Percentiles rank a stretch among this genome's conserved stretches.
These are phyloP conservation scores for Cytospora leucostoma DNA, from an alignment of 2,329 filamentous ascomycete species.

Conservation along the genomic window DNA sequence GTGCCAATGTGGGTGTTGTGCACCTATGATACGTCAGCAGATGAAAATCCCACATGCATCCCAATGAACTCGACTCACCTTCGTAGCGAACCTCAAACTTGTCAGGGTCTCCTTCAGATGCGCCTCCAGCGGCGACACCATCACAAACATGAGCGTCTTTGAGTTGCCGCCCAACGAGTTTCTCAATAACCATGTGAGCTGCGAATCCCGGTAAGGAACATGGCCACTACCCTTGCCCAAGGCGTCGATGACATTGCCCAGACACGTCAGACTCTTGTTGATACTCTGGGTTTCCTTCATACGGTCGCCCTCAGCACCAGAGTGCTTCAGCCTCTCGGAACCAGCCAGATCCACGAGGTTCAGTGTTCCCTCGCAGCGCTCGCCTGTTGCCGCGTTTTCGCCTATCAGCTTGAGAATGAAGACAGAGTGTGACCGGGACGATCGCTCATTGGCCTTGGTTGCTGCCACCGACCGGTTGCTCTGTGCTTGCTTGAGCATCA, in stretches of 20 bases:
- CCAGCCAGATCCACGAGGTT: constrained; percentile 96
- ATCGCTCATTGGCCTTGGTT: constrained; percentile 96
- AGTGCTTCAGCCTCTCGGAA: constrained; percentile 86
- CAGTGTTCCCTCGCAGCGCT: constrained; percentile 87
- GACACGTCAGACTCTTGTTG: constrained; percentile 88
- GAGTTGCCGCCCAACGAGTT: constrained; percentile 93
- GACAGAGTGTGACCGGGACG: constrained; percentile 91
- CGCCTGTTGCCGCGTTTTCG: constrained; percentile 73
- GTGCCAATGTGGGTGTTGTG: constrained; percentile 92
- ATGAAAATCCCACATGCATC: neutral
- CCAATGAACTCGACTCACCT: constrained; percentile 55
- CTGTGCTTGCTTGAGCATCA: constrained; percentile 76
- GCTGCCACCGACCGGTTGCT: constrained; percentile 90
- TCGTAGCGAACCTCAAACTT: constrained; percentile 93
- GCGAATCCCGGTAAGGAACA: constrained; percentile 93
- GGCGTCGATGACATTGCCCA: constrained; percentile 92
- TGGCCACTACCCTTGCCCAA: constrained; percentile 83
- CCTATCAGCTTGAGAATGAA: constrained; percentile 83
- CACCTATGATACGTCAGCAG: constrained; percentile 49
- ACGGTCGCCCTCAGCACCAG: constrained; percentile 80
- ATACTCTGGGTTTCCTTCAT: constrained; percentile 96
- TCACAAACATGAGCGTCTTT: constrained; percentile 99
- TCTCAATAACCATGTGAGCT: constrained; percentile 93
- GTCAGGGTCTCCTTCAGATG: constrained; percentile 93
- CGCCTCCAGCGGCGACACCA: constrained; percentile 89